phyloP scores from a whole-genome alignment of 768 basidiomycete species.

The Naganishia friedmannii region DNA sequence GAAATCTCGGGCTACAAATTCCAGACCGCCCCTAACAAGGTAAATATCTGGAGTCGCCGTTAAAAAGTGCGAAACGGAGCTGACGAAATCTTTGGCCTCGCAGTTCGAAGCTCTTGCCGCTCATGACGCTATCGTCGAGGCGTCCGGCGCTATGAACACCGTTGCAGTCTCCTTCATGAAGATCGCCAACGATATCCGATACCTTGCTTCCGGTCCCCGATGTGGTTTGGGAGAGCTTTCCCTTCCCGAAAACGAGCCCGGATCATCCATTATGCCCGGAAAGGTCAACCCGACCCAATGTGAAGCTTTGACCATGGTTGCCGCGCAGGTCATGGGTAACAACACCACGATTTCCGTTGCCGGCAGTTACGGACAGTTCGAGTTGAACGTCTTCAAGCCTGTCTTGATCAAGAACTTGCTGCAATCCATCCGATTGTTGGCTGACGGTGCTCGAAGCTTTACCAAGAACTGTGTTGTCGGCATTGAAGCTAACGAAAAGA shows the following conservation, averaged over 20 bases:
- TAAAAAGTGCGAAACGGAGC: background rate
- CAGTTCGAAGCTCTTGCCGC: constrained; percentile 96
- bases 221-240: constrained; percentile 93
- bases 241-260: constrained; percentile 97
- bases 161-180: constrained; percentile 98
- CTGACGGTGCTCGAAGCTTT: constrained; percentile 92
- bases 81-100: background rate
- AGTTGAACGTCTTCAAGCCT: constrained; percentile 99
- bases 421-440: constrained; percentile 87
- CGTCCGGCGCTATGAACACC: constrained; percentile 93
- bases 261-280: constrained; percentile 98
- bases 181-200: constrained; percentile 98
- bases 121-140: constrained; percentile 97
- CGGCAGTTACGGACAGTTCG: constrained; percentile 93
- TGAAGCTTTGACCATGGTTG: constrained; percentile 97
- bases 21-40: constrained; percentile 97
- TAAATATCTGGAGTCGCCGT: constrained; percentile 37
- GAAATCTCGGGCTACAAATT: constrained; percentile 86
- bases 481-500: constrained; percentile 92
- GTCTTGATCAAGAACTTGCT: constrained; percentile 97
- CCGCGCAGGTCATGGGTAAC: constrained; percentile 97
- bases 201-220: constrained; percentile 93
- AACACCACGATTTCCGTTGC: constrained; percentile 88
- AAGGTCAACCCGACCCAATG: constrained; percentile 99
- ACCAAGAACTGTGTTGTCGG: constrained; percentile 96